Percentiles rank a stretch among this genome's conserved stretches.
These are phyloP conservation scores for Crucihimalaya himalaica DNA, from an alignment of 345 rosid genomes.

Conservation along the genomic window DNA sequence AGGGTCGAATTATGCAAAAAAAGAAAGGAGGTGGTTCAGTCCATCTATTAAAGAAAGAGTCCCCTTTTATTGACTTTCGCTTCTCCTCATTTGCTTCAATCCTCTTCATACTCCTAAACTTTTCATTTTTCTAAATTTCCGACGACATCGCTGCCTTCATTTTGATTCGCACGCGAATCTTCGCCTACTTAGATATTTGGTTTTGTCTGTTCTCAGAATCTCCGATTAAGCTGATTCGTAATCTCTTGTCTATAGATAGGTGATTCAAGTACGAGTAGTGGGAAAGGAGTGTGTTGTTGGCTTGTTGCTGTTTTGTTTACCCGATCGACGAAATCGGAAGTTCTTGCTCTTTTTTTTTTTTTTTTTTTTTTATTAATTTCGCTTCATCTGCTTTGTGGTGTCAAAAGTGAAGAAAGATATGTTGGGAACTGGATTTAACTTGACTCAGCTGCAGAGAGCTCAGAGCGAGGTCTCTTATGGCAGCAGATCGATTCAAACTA, in stretches of 20 bases:
- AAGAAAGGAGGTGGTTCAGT: neutral
- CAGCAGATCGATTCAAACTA: constrained; percentile 28
- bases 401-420: constrained; percentile 31
- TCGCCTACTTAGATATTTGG: neutral
- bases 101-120: neutral
- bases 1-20: constrained; percentile 6
- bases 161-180: neutral
- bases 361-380: neutral
- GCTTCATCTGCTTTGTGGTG: neutral
- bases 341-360: too few species aligned
- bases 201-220: constrained; percentile 17
- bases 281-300: neutral
- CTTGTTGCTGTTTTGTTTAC: neutral
- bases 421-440: constrained; percentile 56
- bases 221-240: constrained; percentile 14
- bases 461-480: constrained; percentile 43
- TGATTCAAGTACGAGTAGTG: neutral
- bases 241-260: neutral
- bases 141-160: neutral
- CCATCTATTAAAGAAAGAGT: neutral
- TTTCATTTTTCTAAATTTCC: neutral
- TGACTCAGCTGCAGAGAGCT: constrained; percentile 47
- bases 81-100: constrained; percentile 13
- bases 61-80: constrained; percentile 10
- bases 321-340: constrained; percentile 4